Percentiles rank a stretch among this genome's conserved stretches.
Evolutionary conservation across 2,329 filamentous ascomycete genomes (phyloP).

Genomic region (Penicillium sp.): DNA sequence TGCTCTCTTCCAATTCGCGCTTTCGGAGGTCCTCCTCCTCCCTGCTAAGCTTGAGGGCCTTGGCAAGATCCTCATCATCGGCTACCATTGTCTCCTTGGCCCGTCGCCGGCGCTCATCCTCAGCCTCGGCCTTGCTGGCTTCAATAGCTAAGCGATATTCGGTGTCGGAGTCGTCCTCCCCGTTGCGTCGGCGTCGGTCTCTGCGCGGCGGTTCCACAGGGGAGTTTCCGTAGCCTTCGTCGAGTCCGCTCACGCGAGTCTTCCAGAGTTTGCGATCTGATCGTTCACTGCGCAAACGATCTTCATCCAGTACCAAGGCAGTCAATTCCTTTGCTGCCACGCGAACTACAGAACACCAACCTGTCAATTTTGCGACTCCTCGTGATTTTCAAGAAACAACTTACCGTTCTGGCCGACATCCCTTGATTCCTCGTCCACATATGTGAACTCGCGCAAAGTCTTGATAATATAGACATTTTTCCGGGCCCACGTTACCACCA

Average conservation of each 20-base stretch:
- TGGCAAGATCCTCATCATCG: slow-evolving; percentile 85
- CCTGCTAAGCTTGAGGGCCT: slow-evolving; percentile 91
- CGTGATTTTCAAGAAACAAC: slow-evolving; percentile 28
- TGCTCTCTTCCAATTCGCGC: slow-evolving; percentile 81
- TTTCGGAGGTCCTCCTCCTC: slow-evolving; percentile 84
- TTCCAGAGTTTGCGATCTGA: slow-evolving; percentile 95
- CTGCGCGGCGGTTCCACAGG: slow-evolving; percentile 43
- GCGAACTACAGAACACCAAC: slow-evolving; percentile 61
- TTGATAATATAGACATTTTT: slow-evolving; percentile 99
- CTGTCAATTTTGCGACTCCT: not conserved
- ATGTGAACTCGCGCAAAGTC: slow-evolving; percentile 93
- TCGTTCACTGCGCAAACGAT: slow-evolving; percentile 83
- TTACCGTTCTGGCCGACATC: slow-evolving; percentile 96
- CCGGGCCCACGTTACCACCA: slow-evolving; percentile 95
- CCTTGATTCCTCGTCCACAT: slow-evolving; percentile 89
- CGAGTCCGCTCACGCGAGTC: slow-evolving; percentile 87
- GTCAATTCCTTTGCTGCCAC: slow-evolving; percentile 96
- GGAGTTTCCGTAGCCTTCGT: slow-evolving; percentile 61
- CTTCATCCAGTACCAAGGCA: slow-evolving; percentile 86
- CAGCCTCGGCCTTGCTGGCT: slow-evolving; percentile 91
- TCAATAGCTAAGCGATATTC: slow-evolving; percentile 90
- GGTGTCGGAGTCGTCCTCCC: slow-evolving; percentile 74
- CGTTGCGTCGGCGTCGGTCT: slow-evolving; percentile 50
- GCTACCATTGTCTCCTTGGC: slow-evolving; percentile 53
- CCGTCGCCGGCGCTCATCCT: slow-evolving; percentile 79